These are phyloP conservation scores for Ceratobasidium sp. DNA, from an alignment of 1,284 basidiomycete species.

Conservation along the genomic window DNA sequence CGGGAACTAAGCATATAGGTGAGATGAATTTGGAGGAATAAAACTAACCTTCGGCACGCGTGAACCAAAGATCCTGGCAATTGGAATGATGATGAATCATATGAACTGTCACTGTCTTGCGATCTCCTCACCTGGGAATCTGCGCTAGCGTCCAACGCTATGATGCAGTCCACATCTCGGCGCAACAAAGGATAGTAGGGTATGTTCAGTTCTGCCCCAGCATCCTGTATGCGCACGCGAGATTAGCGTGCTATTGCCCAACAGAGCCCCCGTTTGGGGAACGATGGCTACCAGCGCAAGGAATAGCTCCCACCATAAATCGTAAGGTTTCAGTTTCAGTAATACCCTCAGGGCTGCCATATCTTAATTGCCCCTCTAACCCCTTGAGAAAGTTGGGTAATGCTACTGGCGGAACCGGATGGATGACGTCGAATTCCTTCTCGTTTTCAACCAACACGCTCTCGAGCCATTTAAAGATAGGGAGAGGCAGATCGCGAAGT, in stretches of 20 bases:
- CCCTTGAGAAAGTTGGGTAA: constrained; percentile 59
- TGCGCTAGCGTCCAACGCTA: constrained; percentile 58
- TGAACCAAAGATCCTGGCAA: constrained; percentile 57
- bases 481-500: constrained; percentile 53
- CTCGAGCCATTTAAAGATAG: constrained; percentile 54
- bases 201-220: constrained; percentile 58
- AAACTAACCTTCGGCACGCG: constrained; percentile 54
- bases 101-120: not conserved
- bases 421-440: constrained; percentile 55
- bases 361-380: constrained; percentile 54
- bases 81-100: not conserved
- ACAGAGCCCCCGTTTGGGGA: not conserved
- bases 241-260: constrained; percentile 19
- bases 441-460: constrained; percentile 55
- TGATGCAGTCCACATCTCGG: constrained; percentile 57
- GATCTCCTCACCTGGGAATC: constrained; percentile 54
- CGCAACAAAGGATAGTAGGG: constrained; percentile 58
- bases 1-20: not conserved
- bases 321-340: constrained; percentile 55
- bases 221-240: constrained; percentile 51
- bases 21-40: not conserved
- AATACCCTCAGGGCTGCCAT: constrained; percentile 54
- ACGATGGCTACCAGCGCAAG: constrained; percentile 15
- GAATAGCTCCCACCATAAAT: constrained; percentile 53
- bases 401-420: constrained; percentile 57